Conservation (phyloP, 257 asterid species). For the Scutellaria minor region DNA sequence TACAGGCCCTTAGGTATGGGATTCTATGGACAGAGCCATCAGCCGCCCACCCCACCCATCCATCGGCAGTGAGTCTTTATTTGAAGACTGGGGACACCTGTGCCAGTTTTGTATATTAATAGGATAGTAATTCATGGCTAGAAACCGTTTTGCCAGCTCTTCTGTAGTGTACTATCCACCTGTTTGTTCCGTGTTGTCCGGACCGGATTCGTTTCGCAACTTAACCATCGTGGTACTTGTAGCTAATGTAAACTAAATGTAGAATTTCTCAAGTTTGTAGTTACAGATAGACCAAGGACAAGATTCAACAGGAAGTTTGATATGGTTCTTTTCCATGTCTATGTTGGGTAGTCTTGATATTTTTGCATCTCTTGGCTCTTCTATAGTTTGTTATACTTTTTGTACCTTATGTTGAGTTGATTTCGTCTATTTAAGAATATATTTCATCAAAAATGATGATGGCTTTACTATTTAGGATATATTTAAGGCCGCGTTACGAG, state of each 20-base stretch:
- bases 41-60: slow-evolving; percentile 78
- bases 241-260: slow-evolving; percentile 40
- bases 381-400: background rate
- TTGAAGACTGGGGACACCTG: slow-evolving; percentile 32
- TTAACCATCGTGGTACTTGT: slow-evolving; percentile 8
- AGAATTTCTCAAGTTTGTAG: slow-evolving; percentile 24
- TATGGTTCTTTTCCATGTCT: background rate
- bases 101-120: slow-evolving; percentile 53
- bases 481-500: too few relatives aligned
- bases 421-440: too few relatives aligned
- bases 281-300: slow-evolving; percentile 15
- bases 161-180: slow-evolving; percentile 33
- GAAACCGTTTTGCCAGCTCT: slow-evolving; percentile 20
- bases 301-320: slow-evolving; percentile 15
- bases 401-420: background rate
- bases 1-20: slow-evolving; percentile 83
- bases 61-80: slow-evolving; percentile 69
- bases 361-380: background rate
- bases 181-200: slow-evolving; percentile 8
- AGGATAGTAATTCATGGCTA: slow-evolving; percentile 35
- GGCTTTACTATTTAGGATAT: too few relatives aligned
- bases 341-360: background rate
- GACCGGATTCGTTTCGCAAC: background rate
- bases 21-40: slow-evolving; percentile 85
- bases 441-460: too few relatives aligned